These are phyloP conservation scores for Abortiporus biennis DNA, from an alignment of 1,284 basidiomycete genomes.

Conservation along the genomic window DNA sequence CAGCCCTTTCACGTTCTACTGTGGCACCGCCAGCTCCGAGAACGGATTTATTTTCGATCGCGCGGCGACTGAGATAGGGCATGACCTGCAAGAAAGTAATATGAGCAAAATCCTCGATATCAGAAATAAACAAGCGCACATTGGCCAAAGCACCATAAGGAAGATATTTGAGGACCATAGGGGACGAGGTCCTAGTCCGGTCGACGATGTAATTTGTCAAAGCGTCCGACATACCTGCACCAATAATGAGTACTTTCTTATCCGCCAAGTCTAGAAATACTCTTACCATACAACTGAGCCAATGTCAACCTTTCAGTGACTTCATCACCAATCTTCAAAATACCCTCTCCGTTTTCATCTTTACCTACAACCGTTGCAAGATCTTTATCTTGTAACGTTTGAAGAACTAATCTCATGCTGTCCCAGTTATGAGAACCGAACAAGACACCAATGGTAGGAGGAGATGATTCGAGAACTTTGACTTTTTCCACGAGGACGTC, in stretches of 20 bases:
- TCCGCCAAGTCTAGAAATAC: too few species aligned
- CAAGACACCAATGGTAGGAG: conserved; percentile 57
- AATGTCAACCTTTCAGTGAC: conserved; percentile 67
- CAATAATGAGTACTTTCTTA: too few species aligned
- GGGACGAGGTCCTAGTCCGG: conserved; percentile 48
- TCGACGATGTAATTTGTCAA: conserved; percentile 67
- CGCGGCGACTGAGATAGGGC: conserved; percentile 61
- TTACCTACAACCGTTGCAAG: conserved; percentile 35
- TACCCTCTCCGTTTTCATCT: conserved; percentile 23
- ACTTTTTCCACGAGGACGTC: too few species aligned
- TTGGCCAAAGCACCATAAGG: conserved; percentile 81
- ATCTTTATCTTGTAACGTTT: conserved; percentile 51
- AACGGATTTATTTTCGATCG: conserved; percentile 68
- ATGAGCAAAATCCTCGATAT: not conserved
- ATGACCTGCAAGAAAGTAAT: conserved; percentile 40
- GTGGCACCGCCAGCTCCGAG: conserved; percentile 47
- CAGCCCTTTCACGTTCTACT: conserved; percentile 37
- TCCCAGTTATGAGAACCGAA: conserved; percentile 87
- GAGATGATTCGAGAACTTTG: too few species aligned
- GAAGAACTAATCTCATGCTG: conserved; percentile 57
- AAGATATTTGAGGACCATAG: conserved; percentile 79
- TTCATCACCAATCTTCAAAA: conserved; percentile 38
- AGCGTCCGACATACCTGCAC: conserved; percentile 78
- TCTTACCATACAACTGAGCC: conserved; percentile 80
- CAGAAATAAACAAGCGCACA: conserved; percentile 28